Percentiles rank a stretch among this genome's conserved stretches.
Conservation (phyloP, 73 alveolate genomes). For the Tetrahymena malaccensis region DNA sequence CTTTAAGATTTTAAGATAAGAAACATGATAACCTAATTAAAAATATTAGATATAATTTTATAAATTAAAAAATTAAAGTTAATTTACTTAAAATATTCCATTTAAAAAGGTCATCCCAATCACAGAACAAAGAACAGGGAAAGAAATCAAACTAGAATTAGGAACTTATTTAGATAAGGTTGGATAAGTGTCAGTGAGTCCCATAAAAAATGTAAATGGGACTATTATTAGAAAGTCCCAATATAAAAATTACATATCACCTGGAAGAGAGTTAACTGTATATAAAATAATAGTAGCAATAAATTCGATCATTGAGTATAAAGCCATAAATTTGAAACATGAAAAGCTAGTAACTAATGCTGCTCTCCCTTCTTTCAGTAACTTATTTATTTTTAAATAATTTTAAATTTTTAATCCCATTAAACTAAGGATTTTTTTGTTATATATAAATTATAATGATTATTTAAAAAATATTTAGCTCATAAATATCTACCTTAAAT, state of each 20-base stretch:
- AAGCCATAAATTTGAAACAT: constrained; percentile 82
- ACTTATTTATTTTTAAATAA: neutral
- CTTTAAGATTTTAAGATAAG: neutral
- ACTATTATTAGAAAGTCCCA: constrained; percentile 71
- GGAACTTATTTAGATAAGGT: constrained; percentile 70
- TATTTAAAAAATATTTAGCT: too few relatives aligned
- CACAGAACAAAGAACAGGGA: constrained; percentile 68
- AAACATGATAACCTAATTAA: neutral
- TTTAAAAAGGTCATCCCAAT: constrained; percentile 48
- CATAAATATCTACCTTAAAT: too few relatives aligned
- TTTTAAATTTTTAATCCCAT: neutral
- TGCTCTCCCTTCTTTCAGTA: constrained; percentile 78
- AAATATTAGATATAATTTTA: neutral
- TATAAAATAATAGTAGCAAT: constrained; percentile 57
- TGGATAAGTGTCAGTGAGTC: constrained; percentile 71
- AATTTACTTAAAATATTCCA: constrained; percentile 37
- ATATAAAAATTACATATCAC: constrained; percentile 74
- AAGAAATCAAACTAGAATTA: constrained; percentile 61
- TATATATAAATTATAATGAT: too few relatives aligned
- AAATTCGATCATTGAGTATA: constrained; percentile 83
- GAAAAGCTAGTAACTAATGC: constrained; percentile 80
- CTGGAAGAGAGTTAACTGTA: constrained; percentile 49
- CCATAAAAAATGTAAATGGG: constrained; percentile 79
- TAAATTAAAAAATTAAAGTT: neutral
- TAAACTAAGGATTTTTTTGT: too few relatives aligned